Evolutionary conservation across 495 filamentous ascomycete species (phyloP), one percentile per base, ranked within the genome.

Genomic region (Penicillium bialowiezense): DNA sequence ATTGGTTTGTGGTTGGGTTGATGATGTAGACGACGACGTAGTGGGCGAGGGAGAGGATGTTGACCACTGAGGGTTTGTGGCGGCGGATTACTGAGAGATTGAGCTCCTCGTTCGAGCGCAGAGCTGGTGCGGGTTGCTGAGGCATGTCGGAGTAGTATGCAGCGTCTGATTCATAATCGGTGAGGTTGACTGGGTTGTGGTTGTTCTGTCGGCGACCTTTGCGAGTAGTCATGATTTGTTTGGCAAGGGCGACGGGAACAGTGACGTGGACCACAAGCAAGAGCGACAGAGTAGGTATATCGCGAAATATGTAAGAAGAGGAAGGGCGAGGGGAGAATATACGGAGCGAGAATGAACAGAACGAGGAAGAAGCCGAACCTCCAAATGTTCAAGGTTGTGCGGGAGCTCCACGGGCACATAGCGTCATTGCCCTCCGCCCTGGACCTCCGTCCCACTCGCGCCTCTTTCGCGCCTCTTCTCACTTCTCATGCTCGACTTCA

Each of bases 1-100:
- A 96, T 47, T 73, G 67, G 41, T 76, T 63, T 3, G 77, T 67
- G 3, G 73, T 66, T 17, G 80, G 75, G 32, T 71, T 76, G 70
- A 92, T 92, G 56, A 74, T 72, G 72, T 95, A 96, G 44, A 95
- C 76, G 7, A 89, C 85, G 36, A 83, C 83, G 62, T 88, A 90
- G 20, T 86, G 83, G 15, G 89, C 88, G 51, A 91, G 85, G 41
- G 82, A 83, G 40, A 88, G 68, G 56, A 96, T 86, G 34, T 73
- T 71, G 35, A 66, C 73, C 51, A 92, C 78, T 50, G 69, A 61
- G 23, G 89, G 86, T 41, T 86, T 77, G 65, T 95, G 87, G 38
- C 88, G 85, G 21, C 77, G 82, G 14, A 95, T 72, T 28, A 95
- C 90, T 44, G 76, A 69, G 60, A 93, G 75, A 71, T 95, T 96